Percentiles rank a stretch among this genome's conserved stretches.
These are phyloP conservation scores for Chalaropsis ovoidea DNA, from an alignment of 2,329 filamentous ascomycete genomes.

Conservation along the genomic window DNA sequence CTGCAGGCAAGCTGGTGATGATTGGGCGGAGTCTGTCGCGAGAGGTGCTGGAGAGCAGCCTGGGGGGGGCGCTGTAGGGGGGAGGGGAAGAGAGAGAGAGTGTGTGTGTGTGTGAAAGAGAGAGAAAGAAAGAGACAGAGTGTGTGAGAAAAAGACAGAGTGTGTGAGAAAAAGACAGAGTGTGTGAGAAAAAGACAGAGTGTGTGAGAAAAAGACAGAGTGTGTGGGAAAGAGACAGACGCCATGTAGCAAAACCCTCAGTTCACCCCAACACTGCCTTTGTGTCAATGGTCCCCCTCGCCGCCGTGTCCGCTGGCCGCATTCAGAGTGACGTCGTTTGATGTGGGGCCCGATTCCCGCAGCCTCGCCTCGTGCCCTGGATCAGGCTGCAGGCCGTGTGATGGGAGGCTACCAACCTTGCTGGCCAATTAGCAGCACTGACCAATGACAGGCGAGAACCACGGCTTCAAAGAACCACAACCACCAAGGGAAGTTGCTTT, in stretches of 20 bases:
- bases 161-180: conserved; percentile 15
- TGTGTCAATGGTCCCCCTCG: not conserved
- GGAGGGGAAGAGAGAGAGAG: not conserved
- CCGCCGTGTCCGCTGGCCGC: not conserved
- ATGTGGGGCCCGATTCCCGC: not conserved
- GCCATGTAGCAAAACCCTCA: too few relatives aligned
- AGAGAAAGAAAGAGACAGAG: not conserved
- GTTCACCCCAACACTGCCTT: not conserved
- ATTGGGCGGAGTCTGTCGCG: conserved; percentile 49
- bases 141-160: conserved; percentile 27
- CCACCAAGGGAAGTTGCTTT: not conserved
- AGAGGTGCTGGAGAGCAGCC: conserved; percentile 44
- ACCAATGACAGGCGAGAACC: not conserved
- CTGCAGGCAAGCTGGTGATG: conserved; percentile 50
- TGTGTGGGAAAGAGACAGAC: conserved; percentile 15
- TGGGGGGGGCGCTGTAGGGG: conserved; percentile 26
- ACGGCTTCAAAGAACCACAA: not conserved
- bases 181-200: conserved; percentile 27
- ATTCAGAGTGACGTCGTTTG: conserved; percentile 9
- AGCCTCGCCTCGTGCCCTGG: not conserved
- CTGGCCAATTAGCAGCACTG: conserved; percentile 8
- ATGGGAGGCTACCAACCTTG: not conserved
- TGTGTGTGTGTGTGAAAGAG: not conserved
- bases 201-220: conserved; percentile 27
- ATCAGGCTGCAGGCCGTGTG: too few relatives aligned